These are phyloP conservation scores for Biscogniauxia mediterranea DNA, from an alignment of 2,329 filamentous ascomycete genomes.

Conservation along the genomic window DNA sequence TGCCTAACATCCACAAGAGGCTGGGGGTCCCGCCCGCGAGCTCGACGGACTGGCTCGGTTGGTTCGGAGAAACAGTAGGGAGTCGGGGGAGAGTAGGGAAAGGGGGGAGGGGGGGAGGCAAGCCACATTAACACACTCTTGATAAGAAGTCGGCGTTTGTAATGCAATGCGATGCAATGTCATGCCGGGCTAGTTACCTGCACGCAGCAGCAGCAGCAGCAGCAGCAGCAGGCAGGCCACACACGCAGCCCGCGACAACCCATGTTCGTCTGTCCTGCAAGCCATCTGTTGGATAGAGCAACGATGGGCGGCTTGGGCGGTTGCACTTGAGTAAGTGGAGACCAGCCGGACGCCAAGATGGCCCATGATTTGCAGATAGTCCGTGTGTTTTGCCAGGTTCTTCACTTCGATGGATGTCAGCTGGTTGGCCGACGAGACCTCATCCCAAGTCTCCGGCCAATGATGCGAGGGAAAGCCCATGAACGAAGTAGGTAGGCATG, in stretches of 20 bases:
- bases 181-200: conserved; percentile 23
- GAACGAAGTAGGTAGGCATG: neutral
- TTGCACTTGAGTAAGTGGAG: conserved; percentile 28
- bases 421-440: conserved; percentile 35
- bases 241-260: neutral
- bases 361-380: conserved; percentile 38
- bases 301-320: conserved; percentile 25
- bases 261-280: conserved; percentile 2
- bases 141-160: conserved; percentile 23
- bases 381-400: conserved; percentile 30
- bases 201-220: conserved; percentile 7
- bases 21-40: conserved; percentile 18
- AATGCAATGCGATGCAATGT: conserved; percentile 27
- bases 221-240: conserved; percentile 8
- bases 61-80: conserved; percentile 20
- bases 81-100: conserved; percentile 7
- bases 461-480: conserved; percentile 11
- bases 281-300: neutral
- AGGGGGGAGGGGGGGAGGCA: conserved; percentile 7
- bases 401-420: conserved; percentile 33
- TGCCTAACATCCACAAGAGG: conserved; percentile 19
- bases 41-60: conserved; percentile 21
- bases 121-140: conserved; percentile 29
- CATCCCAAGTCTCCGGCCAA: conserved; percentile 25
- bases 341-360: conserved; percentile 23